Evolutionary conservation across 192 early-diverging fungal genomes (phyloP), one percentile per base, ranked within the genome.

Genomic region (Umbelopsis vinacea): DNA sequence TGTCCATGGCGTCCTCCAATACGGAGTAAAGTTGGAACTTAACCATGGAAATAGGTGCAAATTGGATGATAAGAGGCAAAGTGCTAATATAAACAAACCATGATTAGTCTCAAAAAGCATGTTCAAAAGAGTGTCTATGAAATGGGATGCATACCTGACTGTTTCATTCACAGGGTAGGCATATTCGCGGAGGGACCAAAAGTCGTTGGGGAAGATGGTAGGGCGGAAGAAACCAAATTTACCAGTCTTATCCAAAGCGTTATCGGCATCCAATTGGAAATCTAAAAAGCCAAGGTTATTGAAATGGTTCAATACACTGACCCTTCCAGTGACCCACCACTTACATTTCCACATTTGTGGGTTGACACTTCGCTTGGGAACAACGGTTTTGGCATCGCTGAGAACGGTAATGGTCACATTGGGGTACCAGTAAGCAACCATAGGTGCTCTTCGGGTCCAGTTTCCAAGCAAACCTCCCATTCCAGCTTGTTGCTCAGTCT

Each of bases 361-460:
- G 46, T 83, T 89, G 21, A 86, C 46, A 15, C 71, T 70, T 19
- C 69, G 46, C 33, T 79, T 81, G 19, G 86, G 76, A 15, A 91
- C 78, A 5, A 89, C 66, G 6, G 67, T 67, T 37, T 71, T 74
- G 9, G 79, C 74, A 19, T 85, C 84, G 10, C 82, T 78, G 35
- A 95, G 72, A 8, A 93, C 63, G 69, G 69, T 76, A 29, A 95
- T 67, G 10, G 93, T 95, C 48, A 94, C 69, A 76, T 95, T 95
- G 53, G 82, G 76, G 78, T 89, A 89, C 92, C 92, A 95, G 81
- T 95, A 91, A 15, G 92, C 91, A 23, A 93, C 81, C 48, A 85
- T 73, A 2, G 86, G 73, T 5, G 84, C 79, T 53, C 66, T 71
- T 24, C 77, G 77, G 8, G 72, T 74, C 43, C 69, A 71, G 52